Evolutionary conservation across 2,329 filamentous ascomycete species (phyloP).

Genomic region (Amauroascus verrucosus): DNA sequence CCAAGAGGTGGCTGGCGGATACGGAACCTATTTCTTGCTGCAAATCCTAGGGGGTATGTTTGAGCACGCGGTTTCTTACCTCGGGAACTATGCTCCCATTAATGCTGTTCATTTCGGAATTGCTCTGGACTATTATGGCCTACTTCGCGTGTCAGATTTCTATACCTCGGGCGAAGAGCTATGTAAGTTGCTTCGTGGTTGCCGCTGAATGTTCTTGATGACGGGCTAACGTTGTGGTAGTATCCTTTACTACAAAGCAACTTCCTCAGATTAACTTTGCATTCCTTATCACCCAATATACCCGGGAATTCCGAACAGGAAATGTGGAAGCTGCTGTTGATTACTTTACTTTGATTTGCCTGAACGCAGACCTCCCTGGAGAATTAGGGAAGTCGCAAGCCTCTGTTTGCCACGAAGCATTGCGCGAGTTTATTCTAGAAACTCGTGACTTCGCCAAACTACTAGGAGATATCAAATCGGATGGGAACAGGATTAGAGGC

Average conservation of each 20-base stretch:
- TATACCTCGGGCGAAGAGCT: slow-evolving; percentile 61
- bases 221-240: slow-evolving; percentile 24
- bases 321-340: slow-evolving; percentile 84
- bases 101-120: slow-evolving; percentile 93
- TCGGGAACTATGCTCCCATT: slow-evolving; percentile 84
- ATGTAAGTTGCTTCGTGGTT: slow-evolving; percentile 33
- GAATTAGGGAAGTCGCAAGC: slow-evolving; percentile 66
- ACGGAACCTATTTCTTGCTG: slow-evolving; percentile 87
- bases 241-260: slow-evolving; percentile 45
- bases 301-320: slow-evolving; percentile 84
- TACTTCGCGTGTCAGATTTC: slow-evolving; percentile 78
- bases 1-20: slow-evolving; percentile 65
- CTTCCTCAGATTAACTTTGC: slow-evolving; percentile 84
- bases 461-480: slow-evolving; percentile 77
- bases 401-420: slow-evolving; percentile 77
- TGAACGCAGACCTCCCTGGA: slow-evolving; percentile 73
- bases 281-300: slow-evolving; percentile 88
- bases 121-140: slow-evolving; percentile 75
- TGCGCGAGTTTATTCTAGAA: slow-evolving; percentile 91
- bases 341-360: slow-evolving; percentile 81
- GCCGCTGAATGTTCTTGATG: not conserved
- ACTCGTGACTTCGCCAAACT: slow-evolving; percentile 90
- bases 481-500: slow-evolving; percentile 75
- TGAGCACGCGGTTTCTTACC: slow-evolving; percentile 81
- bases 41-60: slow-evolving; percentile 87